Evolutionary conservation across 78 protist species (phyloP).

Genomic region (Dictyostelium intermedium): DNA sequence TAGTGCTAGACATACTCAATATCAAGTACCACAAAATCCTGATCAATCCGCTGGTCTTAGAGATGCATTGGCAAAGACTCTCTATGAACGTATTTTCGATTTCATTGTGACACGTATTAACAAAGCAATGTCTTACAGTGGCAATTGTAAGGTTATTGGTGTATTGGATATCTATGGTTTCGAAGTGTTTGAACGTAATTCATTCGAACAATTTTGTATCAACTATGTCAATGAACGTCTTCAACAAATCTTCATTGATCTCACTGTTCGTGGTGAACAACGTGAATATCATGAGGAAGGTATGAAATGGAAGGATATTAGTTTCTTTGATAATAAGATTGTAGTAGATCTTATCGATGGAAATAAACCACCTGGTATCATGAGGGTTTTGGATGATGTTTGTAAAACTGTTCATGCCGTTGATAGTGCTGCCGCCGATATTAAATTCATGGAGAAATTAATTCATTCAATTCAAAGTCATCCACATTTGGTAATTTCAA

Average conservation of each 20-base stretch:
- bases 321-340: slow-evolving; percentile 92
- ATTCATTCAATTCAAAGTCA: slow-evolving; percentile 10
- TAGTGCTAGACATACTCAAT: slow-evolving; percentile 70
- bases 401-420: slow-evolving; percentile 87
- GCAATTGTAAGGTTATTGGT: slow-evolving; percentile 85
- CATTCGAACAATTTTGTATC: slow-evolving; percentile 95
- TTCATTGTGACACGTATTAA: slow-evolving; percentile 89
- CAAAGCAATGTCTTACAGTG: slow-evolving; percentile 77
- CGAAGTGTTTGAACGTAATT: slow-evolving; percentile 89
- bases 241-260: slow-evolving; percentile 88
- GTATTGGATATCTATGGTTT: slow-evolving; percentile 95
- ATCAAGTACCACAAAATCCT: slow-evolving; percentile 82
- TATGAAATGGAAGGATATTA: slow-evolving; percentile 92
- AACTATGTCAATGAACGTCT: slow-evolving; percentile 92
- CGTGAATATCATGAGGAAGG: slow-evolving; percentile 93
- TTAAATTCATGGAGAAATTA: slow-evolving; percentile 71
- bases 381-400: slow-evolving; percentile 92
- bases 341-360: slow-evolving; percentile 95
- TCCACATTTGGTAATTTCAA: slow-evolving; percentile 31
- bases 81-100: slow-evolving; percentile 90
- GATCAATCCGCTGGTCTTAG: slow-evolving; percentile 86
- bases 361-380: slow-evolving; percentile 88
- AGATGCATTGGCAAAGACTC: slow-evolving; percentile 92
- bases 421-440: slow-evolving; percentile 75
- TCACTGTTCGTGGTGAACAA: slow-evolving; percentile 93